Conservation (phyloP, 805 yeast genomes). For the Wickerhamomyces kurtzmanii region DNA sequence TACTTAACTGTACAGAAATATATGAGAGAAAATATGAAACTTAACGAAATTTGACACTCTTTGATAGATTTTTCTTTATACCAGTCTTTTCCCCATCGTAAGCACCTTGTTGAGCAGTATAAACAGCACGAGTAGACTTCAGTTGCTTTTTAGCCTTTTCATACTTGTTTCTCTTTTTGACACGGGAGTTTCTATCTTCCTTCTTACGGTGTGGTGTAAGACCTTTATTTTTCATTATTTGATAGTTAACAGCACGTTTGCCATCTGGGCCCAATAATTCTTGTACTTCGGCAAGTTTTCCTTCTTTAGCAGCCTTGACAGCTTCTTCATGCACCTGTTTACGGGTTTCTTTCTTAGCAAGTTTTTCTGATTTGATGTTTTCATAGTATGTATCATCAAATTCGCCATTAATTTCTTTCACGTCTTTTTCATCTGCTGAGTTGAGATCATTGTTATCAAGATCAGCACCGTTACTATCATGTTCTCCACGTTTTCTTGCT, state of each 20-base stretch:
- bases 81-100: constrained; percentile 95
- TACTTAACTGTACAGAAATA: no score
- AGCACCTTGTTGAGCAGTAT: constrained; percentile 62
- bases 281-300: constrained; percentile 68
- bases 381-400: constrained; percentile 54
- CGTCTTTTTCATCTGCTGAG: constrained; percentile 35
- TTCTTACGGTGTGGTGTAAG: constrained; percentile 88
- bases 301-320: constrained; percentile 72
- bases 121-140: constrained; percentile 84
- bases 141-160: constrained; percentile 92
- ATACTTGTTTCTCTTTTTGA: constrained; percentile 96
- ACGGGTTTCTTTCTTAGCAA: constrained; percentile 42
- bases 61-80: constrained; percentile 89
- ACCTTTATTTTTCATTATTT: constrained; percentile 93
- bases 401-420: constrained; percentile 30
- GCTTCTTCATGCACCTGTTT: constrained; percentile 61
- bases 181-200: constrained; percentile 92
- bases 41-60: constrained; percentile 61
- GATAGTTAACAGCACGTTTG: constrained; percentile 91
- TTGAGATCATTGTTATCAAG: constrained; percentile 40
- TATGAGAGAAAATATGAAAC: no score
- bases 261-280: constrained; percentile 60
- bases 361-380: constrained; percentile 35
- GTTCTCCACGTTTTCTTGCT: constrained; percentile 76
- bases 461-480: constrained; percentile 44